Conservation (phyloP, 2,329 filamentous ascomycete species). For the Fusarium coicis region DNA sequence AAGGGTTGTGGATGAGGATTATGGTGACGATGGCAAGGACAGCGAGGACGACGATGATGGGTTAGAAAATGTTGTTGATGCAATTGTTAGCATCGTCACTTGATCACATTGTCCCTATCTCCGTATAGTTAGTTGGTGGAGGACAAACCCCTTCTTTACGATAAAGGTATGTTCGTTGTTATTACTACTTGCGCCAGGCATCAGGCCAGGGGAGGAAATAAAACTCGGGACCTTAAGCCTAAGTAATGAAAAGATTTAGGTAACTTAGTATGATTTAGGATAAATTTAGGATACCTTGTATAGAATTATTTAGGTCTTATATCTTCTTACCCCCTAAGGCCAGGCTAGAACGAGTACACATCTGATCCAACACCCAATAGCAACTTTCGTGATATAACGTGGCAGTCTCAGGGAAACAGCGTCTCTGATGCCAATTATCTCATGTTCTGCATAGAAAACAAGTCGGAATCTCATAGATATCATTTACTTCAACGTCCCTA, state of each 20-base stretch:
- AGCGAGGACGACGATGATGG: not conserved
- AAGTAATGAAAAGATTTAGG: too few species aligned
- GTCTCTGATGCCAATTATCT: rapidly evolving
- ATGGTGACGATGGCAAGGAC: rapidly evolving
- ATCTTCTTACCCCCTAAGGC: too few species aligned
- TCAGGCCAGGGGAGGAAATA: not conserved
- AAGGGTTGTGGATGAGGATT: too few species aligned
- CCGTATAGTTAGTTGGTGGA: rapidly evolving
- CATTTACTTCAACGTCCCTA: not conserved
- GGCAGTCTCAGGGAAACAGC: rapidly evolving
- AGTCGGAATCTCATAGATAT: too few species aligned
- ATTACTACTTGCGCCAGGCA: not conserved
- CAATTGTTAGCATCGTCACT: not conserved
- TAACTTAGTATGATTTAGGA: too few species aligned
- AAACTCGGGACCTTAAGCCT: too few species aligned
- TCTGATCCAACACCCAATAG: not conserved
- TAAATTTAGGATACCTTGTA: too few species aligned
- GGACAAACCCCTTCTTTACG: rapidly evolving
- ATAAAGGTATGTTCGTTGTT: too few species aligned
- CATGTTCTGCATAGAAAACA: rapidly evolving
- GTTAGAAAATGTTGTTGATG: not conserved
- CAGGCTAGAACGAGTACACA: not conserved
- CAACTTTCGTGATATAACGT: not conserved
- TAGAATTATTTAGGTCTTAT: too few species aligned
- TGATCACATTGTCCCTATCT: not conserved